Conservation (phyloP, 768 basidiomycete genomes). For the Suillus subaureus region DNA sequence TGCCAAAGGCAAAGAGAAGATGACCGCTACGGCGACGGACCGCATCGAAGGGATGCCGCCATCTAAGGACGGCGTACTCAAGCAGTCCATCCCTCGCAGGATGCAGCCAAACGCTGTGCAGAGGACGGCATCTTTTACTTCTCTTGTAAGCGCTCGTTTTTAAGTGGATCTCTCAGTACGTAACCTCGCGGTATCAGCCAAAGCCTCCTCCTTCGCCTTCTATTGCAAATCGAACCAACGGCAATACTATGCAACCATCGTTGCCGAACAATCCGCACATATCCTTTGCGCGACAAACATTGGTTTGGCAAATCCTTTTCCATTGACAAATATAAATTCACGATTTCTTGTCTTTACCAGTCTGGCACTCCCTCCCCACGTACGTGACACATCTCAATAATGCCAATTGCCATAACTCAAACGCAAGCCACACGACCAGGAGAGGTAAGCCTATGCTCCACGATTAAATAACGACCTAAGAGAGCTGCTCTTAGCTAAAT, state of each 20-base stretch:
- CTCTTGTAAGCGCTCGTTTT: slow-evolving; percentile 5
- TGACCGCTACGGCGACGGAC: background rate
- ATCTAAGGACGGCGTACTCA: background rate
- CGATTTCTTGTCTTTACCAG: background rate
- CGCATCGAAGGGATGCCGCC: background rate
- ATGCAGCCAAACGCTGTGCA: background rate
- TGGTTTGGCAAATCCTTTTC: slow-evolving; percentile 19
- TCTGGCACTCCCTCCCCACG: background rate
- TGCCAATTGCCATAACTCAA: background rate
- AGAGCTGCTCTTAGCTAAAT: background rate
- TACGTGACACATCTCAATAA: background rate
- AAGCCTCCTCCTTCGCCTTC: slow-evolving; percentile 14
- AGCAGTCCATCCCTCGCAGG: background rate
- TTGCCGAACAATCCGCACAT: slow-evolving; percentile 12
- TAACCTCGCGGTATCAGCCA: background rate
- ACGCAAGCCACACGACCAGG: background rate
- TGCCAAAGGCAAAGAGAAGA: slow-evolving; percentile 9
- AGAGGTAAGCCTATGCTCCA: background rate
- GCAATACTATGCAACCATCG: slow-evolving; percentile 6
- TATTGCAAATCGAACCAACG: slow-evolving; percentile 11
- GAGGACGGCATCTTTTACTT: slow-evolving; percentile 2
- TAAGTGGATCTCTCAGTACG: background rate
- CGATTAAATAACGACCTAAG: background rate
- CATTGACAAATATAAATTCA: slow-evolving; percentile 3
- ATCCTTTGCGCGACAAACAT: slow-evolving; percentile 14